Base-by-base conservation (phyloP, 108 stramenopile genomes). In the Stephanodiscus minutulus region DNA sequence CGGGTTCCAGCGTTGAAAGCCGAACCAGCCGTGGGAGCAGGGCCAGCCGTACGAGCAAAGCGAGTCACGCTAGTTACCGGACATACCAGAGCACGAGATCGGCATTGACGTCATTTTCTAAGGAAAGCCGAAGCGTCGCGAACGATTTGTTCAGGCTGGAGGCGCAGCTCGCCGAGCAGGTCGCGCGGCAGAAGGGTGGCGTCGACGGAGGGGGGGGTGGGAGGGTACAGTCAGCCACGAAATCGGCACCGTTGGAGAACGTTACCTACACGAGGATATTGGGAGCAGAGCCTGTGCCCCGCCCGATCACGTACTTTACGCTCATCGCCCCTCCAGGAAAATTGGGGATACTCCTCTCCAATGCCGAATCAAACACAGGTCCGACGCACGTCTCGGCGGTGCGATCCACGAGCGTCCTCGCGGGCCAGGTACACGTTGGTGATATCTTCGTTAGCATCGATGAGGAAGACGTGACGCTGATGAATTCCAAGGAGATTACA, bases 331-430 rank as follows among this genome's bases (percentile, higher is more conserved):
- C 90, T 33, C 83, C 88, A 0, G 90, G 90, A 13, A 88, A 87
- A 62, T 73, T 91, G 29, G 90, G 90, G 28, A 79, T 91, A 31
- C 83, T 91, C 61, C 85, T 91, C 11, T 79, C 86, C 22, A 86
- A 87, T 37, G 17, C 28, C 35, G 37, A 58, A 37, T n/a, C 57
- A 13, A 58, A 13, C 18, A 58, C 57, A 15, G 74, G 74, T 62
- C 74, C 74, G 8, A 76, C 74, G 0, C 74, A 76, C 28, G 66
- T 76, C 4, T 76, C 74, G 15, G 59, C 66, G 1, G 74, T 76
- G 25, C 66, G 74, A 25, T 76, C 74, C 22, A 66, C 66, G 28
- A 59, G 56, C 27, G 74, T 76, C 11, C 53, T 76, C 52, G 74
- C 74, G 27, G 74, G 74, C 18, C 68, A 61, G 43, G 74, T 76